Evolutionary conservation across 176 grass and related monocot genomes (phyloP).

Genomic region (Chloris gayana): DNA sequence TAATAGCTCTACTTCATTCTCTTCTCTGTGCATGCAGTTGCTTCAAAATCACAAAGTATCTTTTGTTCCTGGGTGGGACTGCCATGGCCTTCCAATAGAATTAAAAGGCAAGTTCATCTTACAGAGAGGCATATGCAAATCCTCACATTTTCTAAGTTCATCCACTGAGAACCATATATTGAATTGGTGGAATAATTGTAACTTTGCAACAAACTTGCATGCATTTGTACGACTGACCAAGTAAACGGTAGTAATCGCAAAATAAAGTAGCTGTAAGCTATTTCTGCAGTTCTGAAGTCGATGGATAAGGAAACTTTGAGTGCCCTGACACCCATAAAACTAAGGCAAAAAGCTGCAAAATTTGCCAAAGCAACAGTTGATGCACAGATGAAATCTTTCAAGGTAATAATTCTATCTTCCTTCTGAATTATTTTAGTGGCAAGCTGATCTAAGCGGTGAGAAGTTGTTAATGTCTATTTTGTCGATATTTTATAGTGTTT

Average conservation of each 20-base stretch:
- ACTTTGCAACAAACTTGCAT: neutral
- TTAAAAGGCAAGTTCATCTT: conserved; percentile 78
- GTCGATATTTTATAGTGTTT: conserved; percentile 15
- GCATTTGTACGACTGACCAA: conserved; percentile 5
- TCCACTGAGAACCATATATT: conserved; percentile 8
- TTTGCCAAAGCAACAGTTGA: conserved; percentile 94
- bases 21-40: conserved; percentile 63
- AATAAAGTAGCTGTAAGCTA: conserved; percentile 18
- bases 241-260: conserved; percentile 12
- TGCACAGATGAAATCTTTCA: conserved; percentile 97
- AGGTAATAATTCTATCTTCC: conserved; percentile 55
- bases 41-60: conserved; percentile 91
- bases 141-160: neutral
- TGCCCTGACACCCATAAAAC: conserved; percentile 80
- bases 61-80: conserved; percentile 98
- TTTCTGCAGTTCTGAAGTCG: conserved; percentile 85
- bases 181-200: neutral
- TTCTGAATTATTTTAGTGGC: conserved; percentile 19
- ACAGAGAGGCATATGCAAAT: conserved; percentile 6
- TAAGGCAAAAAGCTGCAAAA: conserved; percentile 97
- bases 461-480: neutral
- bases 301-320: conserved; percentile 84
- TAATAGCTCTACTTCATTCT: conserved; percentile 16
- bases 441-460: neutral
- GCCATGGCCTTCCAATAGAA: conserved; percentile 97